phyloP scores from a whole-genome alignment of 495 filamentous ascomycete species.

The Hyaloscypha hepaticicola region DNA sequence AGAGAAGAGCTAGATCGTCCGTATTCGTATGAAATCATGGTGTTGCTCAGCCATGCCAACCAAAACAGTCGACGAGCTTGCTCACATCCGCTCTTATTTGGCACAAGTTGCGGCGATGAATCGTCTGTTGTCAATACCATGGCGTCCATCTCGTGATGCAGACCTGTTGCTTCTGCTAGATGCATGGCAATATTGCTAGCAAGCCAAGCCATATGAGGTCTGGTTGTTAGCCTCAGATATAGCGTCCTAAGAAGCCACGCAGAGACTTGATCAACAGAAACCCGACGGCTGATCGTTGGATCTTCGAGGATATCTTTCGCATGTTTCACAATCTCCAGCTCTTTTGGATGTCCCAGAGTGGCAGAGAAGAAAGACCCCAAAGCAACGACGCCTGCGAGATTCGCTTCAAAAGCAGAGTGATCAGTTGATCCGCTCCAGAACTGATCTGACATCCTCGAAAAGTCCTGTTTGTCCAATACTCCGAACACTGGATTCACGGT shows the following conservation, averaged over 20 bases:
- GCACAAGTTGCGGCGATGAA: not conserved
- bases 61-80: conserved; percentile 45
- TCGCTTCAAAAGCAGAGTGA: conserved; percentile 37
- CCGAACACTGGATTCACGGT: conserved; percentile 50
- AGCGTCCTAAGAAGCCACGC: conserved; percentile 52
- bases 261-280: conserved; percentile 38
- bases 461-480: conserved; percentile 39
- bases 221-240: conserved; percentile 50
- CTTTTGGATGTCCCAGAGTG: conserved; percentile 33
- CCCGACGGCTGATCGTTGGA: conserved; percentile 27
- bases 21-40: conserved; percentile 52
- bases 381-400: conserved; percentile 48
- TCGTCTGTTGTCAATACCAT: conserved; percentile 7
- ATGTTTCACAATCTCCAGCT: conserved; percentile 41
- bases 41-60: conserved; percentile 48
- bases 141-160: conserved; percentile 41
- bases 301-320: conserved; percentile 48
- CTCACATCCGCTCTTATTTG: conserved; percentile 33
- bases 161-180: conserved; percentile 47
- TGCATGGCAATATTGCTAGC: conserved; percentile 55
- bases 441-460: conserved; percentile 35
- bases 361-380: conserved; percentile 49
- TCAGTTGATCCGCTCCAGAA: conserved; percentile 35
- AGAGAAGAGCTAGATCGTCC: conserved; percentile 43
- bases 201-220: conserved; percentile 54